Evolutionary conservation across 75 land plant species (phyloP).

Genomic region (Chamaecyparis obtusa): DNA sequence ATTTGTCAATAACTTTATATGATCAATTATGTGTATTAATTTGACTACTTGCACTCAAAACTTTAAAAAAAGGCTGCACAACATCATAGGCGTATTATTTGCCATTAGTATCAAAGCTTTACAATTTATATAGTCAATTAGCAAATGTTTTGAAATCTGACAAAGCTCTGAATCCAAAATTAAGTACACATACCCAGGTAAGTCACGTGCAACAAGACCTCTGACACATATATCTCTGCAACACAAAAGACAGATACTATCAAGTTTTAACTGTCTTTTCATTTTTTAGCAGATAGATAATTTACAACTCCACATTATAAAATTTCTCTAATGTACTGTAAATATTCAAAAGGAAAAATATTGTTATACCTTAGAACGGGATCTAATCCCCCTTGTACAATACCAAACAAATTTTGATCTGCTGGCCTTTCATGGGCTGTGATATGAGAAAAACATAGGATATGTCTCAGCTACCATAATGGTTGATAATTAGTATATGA

Average conservation of each 20-base stretch:
- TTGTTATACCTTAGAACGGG: conserved; percentile 72
- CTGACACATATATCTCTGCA: conserved; percentile 90
- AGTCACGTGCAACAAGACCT: conserved; percentile 87
- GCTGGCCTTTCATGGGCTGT: conserved; percentile 89
- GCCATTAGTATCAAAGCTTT: background rate
- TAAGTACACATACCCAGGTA: conserved; percentile 78
- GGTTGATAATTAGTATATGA: conserved; percentile 3
- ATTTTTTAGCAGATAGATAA: background rate
- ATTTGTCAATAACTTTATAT: background rate
- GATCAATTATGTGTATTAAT: background rate
- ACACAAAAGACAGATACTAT: conserved; percentile 14
- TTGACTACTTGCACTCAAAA: background rate
- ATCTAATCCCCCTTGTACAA: conserved; percentile 99
- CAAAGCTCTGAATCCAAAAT: background rate
- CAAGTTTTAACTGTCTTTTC: background rate
- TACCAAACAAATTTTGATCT: conserved; percentile 94
- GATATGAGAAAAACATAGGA: conserved; percentile 2
- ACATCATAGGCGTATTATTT: background rate
- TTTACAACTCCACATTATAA: background rate
- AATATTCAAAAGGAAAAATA: background rate
- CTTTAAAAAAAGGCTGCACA: background rate
- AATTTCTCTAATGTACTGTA: background rate
- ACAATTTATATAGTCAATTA: background rate
- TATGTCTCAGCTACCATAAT: conserved; percentile 7
- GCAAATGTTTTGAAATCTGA: background rate